Conservation (phyloP, 2,329 filamentous ascomycete species). For the Verticillium nonalfalfae region DNA sequence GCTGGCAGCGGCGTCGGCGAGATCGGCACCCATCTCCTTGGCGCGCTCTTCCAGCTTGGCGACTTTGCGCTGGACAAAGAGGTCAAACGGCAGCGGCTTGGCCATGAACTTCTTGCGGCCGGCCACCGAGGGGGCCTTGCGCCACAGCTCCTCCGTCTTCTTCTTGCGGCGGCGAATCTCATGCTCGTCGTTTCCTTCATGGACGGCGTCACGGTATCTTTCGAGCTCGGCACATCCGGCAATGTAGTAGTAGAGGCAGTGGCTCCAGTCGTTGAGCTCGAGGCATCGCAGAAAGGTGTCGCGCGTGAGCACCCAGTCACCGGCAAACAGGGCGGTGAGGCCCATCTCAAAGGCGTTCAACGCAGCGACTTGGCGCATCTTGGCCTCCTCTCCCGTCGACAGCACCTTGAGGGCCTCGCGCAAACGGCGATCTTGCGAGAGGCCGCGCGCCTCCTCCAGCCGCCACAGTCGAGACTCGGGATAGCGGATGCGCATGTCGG, state of each 20-base stretch:
- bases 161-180: constrained; percentile 51
- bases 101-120: constrained; percentile 90
- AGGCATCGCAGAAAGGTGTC: constrained; percentile 68
- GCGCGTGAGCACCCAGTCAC: constrained; percentile 69
- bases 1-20: constrained; percentile 75
- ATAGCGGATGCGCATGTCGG: constrained; percentile 69
- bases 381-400: constrained; percentile 50
- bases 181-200: constrained; percentile 24
- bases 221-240: constrained; percentile 74
- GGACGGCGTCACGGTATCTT: constrained; percentile 62
- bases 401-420: constrained; percentile 63
- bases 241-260: constrained; percentile 84
- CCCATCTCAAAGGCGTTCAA: constrained; percentile 81
- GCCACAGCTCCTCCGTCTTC: constrained; percentile 63
- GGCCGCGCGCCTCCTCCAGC: constrained; percentile 78
- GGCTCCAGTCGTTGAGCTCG: constrained; percentile 86
- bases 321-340: constrained; percentile 70
- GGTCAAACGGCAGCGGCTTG: constrained; percentile 81
- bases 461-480: constrained; percentile 81
- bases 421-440: constrained; percentile 60
- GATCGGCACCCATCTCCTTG: constrained; percentile 56
- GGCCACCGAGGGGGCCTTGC: constrained; percentile 64
- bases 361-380: constrained; percentile 83
- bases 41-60: constrained; percentile 81
- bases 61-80: constrained; percentile 77